These are phyloP conservation scores for Endocalyx cinctus DNA, from an alignment of 2,329 filamentous ascomycete genomes.

Conservation along the genomic window DNA sequence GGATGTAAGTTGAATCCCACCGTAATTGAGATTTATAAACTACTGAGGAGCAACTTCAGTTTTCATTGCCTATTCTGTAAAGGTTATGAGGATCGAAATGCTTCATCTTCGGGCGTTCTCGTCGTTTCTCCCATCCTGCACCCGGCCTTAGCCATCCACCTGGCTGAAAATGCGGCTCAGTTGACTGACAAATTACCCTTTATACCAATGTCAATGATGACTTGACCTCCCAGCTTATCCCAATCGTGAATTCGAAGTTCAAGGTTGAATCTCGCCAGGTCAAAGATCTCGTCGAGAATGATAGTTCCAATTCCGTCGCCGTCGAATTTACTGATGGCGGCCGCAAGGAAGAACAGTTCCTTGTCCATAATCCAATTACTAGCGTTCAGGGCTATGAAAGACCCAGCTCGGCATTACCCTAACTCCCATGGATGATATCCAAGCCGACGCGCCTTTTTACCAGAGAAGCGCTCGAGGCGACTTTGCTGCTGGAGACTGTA, in stretches of 20 bases:
- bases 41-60: too few relatives aligned
- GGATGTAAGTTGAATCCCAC: conserved; percentile 9
- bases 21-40: too few relatives aligned
- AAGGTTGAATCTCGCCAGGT: conserved; percentile 20
- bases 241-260: conserved; percentile 5
- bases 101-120: conserved; percentile 10
- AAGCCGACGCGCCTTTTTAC: conserved; percentile 10
- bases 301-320: conserved; percentile 3
- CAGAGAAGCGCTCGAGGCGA: conserved; percentile 15
- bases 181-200: conserved; percentile 13
- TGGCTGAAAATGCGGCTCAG: conserved; percentile 14
- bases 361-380: conserved; percentile 15
- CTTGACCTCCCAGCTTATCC: conserved; percentile 7
- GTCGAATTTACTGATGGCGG: conserved; percentile 15
- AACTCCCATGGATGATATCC: conserved; percentile 13
- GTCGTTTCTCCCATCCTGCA: conserved; percentile 7
- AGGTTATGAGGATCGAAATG: conserved; percentile 16
- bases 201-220: conserved; percentile 18
- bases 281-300: conserved; percentile 8
- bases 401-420: conserved; percentile 11
- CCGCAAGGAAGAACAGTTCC: conserved; percentile 16
- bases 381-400: conserved; percentile 12
- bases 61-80: conserved; percentile 18
- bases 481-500: conserved; percentile 20
- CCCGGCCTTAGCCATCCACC: conserved; percentile 6